A percentile compares a stretch with the other conserved stretches of the same genome.
phyloP scores from a whole-genome alignment of 2,329 filamentous ascomycete genomes.

The Pseudophaeomoniella oleicola region DNA sequence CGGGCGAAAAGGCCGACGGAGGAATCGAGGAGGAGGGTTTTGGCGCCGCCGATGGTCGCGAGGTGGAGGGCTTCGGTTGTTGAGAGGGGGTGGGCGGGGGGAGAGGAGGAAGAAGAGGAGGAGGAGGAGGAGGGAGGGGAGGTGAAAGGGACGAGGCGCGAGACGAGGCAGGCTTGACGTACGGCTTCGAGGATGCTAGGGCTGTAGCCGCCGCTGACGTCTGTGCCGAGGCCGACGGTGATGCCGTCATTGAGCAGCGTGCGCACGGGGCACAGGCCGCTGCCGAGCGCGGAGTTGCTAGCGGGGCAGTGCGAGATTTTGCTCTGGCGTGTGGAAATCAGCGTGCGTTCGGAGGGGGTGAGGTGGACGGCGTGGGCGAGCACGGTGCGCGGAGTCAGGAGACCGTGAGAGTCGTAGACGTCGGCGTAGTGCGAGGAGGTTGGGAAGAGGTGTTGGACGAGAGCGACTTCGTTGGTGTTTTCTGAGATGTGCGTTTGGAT shows the following conservation, averaged over 20 bases:
- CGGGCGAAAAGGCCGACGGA: constrained; percentile 68
- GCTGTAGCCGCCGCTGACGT: constrained; percentile 78
- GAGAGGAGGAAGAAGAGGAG: neutral
- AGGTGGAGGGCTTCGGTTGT: constrained; percentile 79
- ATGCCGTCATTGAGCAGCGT: constrained; percentile 60
- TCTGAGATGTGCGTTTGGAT: constrained; percentile 87
- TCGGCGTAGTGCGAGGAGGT: constrained; percentile 49
- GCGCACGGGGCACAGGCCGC: constrained; percentile 62
- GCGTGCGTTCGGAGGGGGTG: constrained; percentile 45
- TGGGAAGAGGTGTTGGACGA: constrained; percentile 60
- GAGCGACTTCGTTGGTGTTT: constrained; percentile 56
- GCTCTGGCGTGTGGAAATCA: constrained; percentile 46
- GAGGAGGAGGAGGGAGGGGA: neutral
- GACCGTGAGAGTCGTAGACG: constrained; percentile 60
- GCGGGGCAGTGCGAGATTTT: constrained; percentile 79
- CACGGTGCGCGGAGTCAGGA: constrained; percentile 61
- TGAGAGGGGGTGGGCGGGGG: constrained; percentile 23
- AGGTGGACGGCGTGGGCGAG: constrained; percentile 78
- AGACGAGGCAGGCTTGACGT: constrained; percentile 65
- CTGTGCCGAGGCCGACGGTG: constrained; percentile 74
- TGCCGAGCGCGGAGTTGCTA: constrained; percentile 70
- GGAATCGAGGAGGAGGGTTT: constrained; percentile 58
- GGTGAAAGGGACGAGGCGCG: constrained; percentile 50
- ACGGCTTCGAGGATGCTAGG: constrained; percentile 71
- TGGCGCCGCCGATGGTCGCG: constrained; percentile 74